Evolutionary conservation across 345 rosid species (phyloP).

Genomic region (Salix purpurea): DNA sequence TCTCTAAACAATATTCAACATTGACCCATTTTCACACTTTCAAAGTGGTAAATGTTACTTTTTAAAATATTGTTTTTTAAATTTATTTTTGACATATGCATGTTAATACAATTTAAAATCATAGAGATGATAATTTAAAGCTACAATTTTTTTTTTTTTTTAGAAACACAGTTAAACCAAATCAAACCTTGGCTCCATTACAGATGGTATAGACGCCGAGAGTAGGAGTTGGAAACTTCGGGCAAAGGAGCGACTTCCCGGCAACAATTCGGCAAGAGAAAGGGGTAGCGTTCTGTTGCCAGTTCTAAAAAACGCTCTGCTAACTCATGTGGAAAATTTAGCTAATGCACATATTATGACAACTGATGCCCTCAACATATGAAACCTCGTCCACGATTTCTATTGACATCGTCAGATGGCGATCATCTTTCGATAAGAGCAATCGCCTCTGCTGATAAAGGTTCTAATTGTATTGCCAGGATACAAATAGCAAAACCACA

Average conservation of each 20-base stretch:
- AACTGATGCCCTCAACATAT: neutral
- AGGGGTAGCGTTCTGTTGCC: neutral
- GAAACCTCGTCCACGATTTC: neutral
- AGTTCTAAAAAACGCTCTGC: neutral
- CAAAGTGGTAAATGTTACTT: too few relatives aligned
- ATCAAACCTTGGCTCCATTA: neutral
- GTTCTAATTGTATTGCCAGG: conserved; percentile 7
- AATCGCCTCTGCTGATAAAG: neutral
- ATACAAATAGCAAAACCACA: conserved; percentile 6
- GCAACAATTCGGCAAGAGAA: neutral
- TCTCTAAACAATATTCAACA: too few relatives aligned
- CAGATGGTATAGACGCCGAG: neutral
- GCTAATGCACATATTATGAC: neutral
- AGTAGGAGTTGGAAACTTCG: neutral
- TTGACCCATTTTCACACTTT: too few relatives aligned
- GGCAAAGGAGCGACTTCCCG: neutral
- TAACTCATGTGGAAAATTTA: neutral
- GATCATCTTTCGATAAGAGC: neutral
- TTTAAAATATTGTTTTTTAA: too few relatives aligned
- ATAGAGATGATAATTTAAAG: too few relatives aligned
- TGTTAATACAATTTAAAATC: too few relatives aligned
- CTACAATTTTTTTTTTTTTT: too few relatives aligned
- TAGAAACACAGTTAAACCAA: too few relatives aligned
- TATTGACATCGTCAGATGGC: neutral
- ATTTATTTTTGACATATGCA: too few relatives aligned